A percentile compares a stretch with the other conserved stretches of the same genome.
Evolutionary conservation across 257 asterid genomes (phyloP).

Genomic region (Primulina huaijiensis): DNA sequence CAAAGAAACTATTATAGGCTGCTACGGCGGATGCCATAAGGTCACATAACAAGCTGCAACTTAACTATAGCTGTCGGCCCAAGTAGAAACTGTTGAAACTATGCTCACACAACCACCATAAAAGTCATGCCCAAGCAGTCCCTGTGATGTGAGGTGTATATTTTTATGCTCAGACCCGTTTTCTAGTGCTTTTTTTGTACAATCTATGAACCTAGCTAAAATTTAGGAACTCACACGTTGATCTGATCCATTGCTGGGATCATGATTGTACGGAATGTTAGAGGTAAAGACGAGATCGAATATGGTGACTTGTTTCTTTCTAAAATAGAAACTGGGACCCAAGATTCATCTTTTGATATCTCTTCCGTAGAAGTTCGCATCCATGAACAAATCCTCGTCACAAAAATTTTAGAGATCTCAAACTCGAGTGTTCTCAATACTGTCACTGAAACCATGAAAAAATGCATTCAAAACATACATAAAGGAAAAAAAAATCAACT

Average conservation of each 20-base stretch:
- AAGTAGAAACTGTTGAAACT: constrained; percentile 10
- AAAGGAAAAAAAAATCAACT: constrained; percentile 11
- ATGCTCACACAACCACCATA: neutral
- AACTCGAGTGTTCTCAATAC: constrained; percentile 74
- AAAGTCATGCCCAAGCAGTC: constrained; percentile 3
- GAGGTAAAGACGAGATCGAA: constrained; percentile 83
- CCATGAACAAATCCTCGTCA: constrained; percentile 93
- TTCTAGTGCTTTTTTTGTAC: neutral
- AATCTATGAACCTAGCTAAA: neutral
- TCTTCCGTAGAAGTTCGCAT: constrained; percentile 85
- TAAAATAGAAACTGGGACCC: constrained; percentile 85
- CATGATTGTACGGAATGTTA: constrained; percentile 76
- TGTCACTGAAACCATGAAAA: constrained; percentile 52
- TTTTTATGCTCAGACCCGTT: constrained; percentile 6
- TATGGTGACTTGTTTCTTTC: constrained; percentile 95
- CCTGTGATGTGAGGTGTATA: neutral
- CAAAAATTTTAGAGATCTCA: constrained; percentile 74
- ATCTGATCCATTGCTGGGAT: constrained; percentile 85
- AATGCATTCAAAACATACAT: constrained; percentile 24
- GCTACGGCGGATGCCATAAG: neutral
- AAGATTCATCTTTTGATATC: constrained; percentile 82
- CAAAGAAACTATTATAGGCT: neutral
- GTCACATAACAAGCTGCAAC: neutral
- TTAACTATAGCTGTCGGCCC: neutral
- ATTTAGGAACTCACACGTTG: constrained; percentile 55